Evolutionary conservation across 1,284 basidiomycete species (phyloP).

Genomic region (Ustilago cynodontis): DNA sequence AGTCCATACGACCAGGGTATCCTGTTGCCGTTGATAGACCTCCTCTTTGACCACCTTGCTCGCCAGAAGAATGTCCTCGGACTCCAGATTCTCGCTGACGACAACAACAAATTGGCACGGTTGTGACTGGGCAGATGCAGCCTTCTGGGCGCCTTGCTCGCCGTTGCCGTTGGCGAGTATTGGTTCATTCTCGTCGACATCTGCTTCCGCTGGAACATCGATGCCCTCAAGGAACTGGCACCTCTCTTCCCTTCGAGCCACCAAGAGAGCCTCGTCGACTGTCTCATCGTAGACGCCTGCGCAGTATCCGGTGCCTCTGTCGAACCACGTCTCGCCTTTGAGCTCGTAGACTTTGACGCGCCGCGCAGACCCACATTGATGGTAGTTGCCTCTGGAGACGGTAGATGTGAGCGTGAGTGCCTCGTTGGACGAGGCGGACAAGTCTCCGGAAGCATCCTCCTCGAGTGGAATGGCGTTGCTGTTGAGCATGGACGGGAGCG

Average conservation of each 20-base stretch:
- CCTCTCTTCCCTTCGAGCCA: conserved; percentile 63
- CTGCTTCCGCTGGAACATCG: conserved; percentile 37
- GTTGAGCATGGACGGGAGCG: conserved; percentile 53
- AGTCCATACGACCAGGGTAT: conserved; percentile 99
- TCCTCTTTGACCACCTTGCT: conserved; percentile 67
- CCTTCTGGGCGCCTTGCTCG: conserved; percentile 39
- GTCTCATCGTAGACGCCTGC: conserved; percentile 68
- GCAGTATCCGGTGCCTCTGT: conserved; percentile 68
- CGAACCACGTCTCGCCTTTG: conserved; percentile 65
- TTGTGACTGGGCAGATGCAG: conserved; percentile 27
- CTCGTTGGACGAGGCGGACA: conserved; percentile 48
- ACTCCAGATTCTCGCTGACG: conserved; percentile 62
- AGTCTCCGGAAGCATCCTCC: conserved; percentile 47
- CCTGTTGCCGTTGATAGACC: conserved; percentile 72
- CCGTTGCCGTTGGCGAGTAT: conserved; percentile 53
- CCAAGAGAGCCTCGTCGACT: conserved; percentile 65
- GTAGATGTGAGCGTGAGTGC: conserved; percentile 62
- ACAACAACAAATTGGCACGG: conserved; percentile 63
- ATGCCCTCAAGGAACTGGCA: conserved; percentile 61
- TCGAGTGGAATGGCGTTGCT: conserved; percentile 47
- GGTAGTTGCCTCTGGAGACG: conserved; percentile 63
- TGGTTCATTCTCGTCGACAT: conserved; percentile 33
- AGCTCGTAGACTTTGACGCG: conserved; percentile 69
- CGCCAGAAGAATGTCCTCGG: conserved; percentile 64
- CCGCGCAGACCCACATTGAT: conserved; percentile 68